These are phyloP conservation scores for Dinochytrium kinnereticum DNA, from an alignment of 371 early-diverging fungal species.

Conservation along the genomic window DNA sequence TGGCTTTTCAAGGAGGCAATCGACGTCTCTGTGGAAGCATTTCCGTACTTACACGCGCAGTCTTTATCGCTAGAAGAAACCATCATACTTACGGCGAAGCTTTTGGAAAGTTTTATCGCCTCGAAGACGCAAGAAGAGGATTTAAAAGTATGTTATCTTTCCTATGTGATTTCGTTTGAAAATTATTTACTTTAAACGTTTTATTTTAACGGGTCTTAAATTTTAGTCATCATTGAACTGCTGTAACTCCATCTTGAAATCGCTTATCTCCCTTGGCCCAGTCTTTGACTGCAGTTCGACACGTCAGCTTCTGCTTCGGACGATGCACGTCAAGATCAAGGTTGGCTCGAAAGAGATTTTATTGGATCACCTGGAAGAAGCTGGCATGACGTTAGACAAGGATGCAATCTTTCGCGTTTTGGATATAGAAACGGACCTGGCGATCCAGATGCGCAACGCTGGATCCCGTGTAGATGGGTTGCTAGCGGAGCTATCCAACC, in stretches of 20 bases:
- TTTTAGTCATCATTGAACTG: neutral
- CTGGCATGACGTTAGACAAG: neutral
- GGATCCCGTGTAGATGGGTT: neutral
- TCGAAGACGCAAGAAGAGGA: neutral
- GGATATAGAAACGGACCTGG: neutral
- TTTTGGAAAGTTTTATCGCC: neutral
- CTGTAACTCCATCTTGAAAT: neutral
- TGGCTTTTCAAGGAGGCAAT: neutral
- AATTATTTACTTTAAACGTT: too few relatives aligned
- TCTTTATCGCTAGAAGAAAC: neutral
- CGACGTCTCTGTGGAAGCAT: neutral
- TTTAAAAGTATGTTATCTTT: neutral
- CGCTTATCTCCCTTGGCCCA: neutral
- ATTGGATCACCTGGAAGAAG: neutral
- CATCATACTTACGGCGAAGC: neutral
- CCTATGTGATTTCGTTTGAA: too few relatives aligned
- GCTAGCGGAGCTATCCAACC: neutral
- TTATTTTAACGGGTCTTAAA: neutral
- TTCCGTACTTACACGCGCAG: neutral
- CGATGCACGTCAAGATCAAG: neutral
- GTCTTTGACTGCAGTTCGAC: neutral
- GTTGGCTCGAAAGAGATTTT: neutral
- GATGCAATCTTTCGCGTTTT: neutral
- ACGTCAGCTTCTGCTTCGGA: neutral
- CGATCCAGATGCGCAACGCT: neutral